Conservation (phyloP, 768 basidiomycete species). For the Termitomyces sp. region DNA sequence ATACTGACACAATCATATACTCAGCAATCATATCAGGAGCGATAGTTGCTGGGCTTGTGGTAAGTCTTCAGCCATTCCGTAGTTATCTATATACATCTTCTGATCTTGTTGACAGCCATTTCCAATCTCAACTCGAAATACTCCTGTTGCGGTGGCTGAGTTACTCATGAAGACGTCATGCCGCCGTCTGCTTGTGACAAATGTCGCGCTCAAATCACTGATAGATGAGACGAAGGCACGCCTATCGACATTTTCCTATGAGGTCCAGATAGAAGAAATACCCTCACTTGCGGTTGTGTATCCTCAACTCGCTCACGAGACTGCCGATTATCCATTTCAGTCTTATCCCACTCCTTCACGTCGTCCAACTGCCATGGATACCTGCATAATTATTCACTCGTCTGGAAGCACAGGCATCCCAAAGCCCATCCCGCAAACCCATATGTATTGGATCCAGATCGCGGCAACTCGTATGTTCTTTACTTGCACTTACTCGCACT, state of each 20-base stretch:
- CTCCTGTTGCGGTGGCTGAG: constrained; percentile 14
- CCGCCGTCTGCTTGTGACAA: constrained; percentile 27
- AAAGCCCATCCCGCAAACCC: constrained; percentile 27
- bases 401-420: constrained; percentile 37
- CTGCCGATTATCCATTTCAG: background rate
- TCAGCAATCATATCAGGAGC: constrained; percentile 28
- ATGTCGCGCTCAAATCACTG: constrained; percentile 15
- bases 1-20: constrained; percentile 25
- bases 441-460: constrained; percentile 17
- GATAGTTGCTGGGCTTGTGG: constrained; percentile 24
- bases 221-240: constrained; percentile 15
- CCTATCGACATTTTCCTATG: constrained; percentile 7
- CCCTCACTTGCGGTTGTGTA: constrained; percentile 6
- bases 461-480: constrained; percentile 16
- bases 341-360: background rate
- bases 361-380: constrained; percentile 9
- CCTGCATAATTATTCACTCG: constrained; percentile 28
- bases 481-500: background rate
- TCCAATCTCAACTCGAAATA: constrained; percentile 20
- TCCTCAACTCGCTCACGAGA: constrained; percentile 10
- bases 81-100: background rate
- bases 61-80: constrained; percentile 1
- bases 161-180: constrained; percentile 26
- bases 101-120: constrained; percentile 19
- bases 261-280: constrained; percentile 1